Evolutionary conservation across 345 rosid species (phyloP).

Genomic region (Aegle marmelos): DNA sequence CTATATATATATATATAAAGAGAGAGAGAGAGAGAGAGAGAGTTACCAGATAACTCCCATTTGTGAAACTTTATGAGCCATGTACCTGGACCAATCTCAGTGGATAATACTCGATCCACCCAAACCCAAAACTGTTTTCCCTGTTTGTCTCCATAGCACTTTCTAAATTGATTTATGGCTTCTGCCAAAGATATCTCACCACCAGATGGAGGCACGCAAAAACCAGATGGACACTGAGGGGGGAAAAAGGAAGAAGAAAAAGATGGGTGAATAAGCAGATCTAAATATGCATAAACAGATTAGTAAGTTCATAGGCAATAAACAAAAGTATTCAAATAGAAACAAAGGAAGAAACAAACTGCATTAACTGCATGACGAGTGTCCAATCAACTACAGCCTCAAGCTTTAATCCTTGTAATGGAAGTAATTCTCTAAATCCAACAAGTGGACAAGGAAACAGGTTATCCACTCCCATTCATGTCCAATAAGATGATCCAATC

Average conservation of each 20-base stretch:
- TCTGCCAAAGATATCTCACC: constrained; percentile 53
- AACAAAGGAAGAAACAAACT: background rate
- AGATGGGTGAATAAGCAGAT: background rate
- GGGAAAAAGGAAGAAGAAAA: constrained; percentile 1
- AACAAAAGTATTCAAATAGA: background rate
- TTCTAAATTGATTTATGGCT: constrained; percentile 44
- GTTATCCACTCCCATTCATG: background rate
- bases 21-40: background rate
- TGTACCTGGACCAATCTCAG: constrained; percentile 50
- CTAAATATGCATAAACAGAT: background rate
- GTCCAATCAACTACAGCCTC: background rate
- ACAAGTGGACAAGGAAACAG: background rate
- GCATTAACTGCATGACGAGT: background rate
- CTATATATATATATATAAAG: no score
- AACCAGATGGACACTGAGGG: constrained; percentile 53
- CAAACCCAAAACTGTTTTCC: constrained; percentile 73
- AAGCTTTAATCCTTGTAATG: background rate
- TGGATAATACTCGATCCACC: constrained; percentile 69
- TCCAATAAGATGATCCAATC: background rate
- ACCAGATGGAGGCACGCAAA: constrained; percentile 74
- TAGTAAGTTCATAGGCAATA: constrained; percentile 4
- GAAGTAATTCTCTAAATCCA: background rate
- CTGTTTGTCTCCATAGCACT: constrained; percentile 68
- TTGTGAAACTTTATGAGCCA: constrained; percentile 76
- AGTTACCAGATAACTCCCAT: constrained; percentile 75